phyloP scores from a whole-genome alignment of 2,329 filamentous ascomycete species.

The Aspergillus sp. region DNA sequence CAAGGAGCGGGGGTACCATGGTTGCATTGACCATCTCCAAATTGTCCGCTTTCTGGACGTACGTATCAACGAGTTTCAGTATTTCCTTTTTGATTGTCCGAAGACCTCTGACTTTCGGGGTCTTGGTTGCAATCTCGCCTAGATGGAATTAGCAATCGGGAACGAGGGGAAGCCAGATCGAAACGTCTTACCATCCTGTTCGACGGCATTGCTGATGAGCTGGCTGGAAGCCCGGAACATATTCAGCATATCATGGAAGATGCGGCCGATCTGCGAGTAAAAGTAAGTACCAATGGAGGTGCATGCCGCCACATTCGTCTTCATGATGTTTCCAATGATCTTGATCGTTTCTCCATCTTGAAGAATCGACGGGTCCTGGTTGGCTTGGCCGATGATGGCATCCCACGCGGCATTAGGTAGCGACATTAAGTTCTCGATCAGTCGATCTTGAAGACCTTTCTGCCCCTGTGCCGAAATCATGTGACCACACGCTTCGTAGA shows the following conservation, averaged over 20 bases:
- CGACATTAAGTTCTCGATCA: slow-evolving; percentile 86
- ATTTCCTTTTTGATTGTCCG: slow-evolving; percentile 99
- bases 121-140: slow-evolving; percentile 92
- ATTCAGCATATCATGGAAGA: slow-evolving; percentile 96
- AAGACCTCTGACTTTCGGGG: slow-evolving; percentile 88
- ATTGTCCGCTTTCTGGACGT: slow-evolving; percentile 96
- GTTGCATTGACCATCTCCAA: slow-evolving; percentile 84
- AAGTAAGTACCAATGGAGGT: slow-evolving; percentile 95
- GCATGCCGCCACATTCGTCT: slow-evolving; percentile 98
- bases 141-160: slow-evolving; percentile 9
- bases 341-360: slow-evolving; percentile 95
- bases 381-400: slow-evolving; percentile 81
- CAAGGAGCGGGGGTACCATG: slow-evolving; percentile 90
- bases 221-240: slow-evolving; percentile 98
- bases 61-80: slow-evolving; percentile 93
- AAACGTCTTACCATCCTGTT: slow-evolving; percentile 58
- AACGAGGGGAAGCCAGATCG: slow-evolving; percentile 1
- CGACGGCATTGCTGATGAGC: slow-evolving; percentile 87
- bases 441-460: slow-evolving; percentile 81
- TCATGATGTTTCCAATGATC: slow-evolving; percentile 99
- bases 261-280: slow-evolving; percentile 93
- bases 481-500: slow-evolving; percentile 97
- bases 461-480: slow-evolving; percentile 98
- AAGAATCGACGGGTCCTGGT: slow-evolving; percentile 71
- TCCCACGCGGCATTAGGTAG: slow-evolving; percentile 94